These are phyloP conservation scores for Chlorella sp. DNA, from an alignment of 139 green algal genomes.

Conservation along the genomic window DNA sequence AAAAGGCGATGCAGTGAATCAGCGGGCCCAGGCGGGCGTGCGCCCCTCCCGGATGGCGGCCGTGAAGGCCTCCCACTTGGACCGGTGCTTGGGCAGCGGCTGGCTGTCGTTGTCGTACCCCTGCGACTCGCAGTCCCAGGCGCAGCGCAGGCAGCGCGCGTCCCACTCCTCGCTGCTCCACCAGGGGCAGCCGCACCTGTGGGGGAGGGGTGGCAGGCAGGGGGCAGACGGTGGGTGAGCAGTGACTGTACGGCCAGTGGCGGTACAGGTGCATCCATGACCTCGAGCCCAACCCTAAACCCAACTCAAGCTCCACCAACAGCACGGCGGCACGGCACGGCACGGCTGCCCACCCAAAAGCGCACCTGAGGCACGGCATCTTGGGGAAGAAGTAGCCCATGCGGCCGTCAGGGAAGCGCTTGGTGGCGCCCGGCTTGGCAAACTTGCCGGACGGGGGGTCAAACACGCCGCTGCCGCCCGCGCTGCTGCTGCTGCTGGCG, in stretches of 20 bases:
- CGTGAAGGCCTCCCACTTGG: constrained; percentile 58
- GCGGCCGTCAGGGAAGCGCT: constrained; percentile 19
- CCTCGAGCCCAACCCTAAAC: background rate
- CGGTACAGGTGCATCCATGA: too few species aligned
- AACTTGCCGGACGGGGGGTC: constrained; percentile 58
- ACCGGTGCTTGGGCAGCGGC: constrained; percentile 62
- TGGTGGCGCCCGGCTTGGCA: constrained; percentile 46
- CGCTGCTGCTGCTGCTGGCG: background rate
- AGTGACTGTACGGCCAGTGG: background rate
- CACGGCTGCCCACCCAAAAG: background rate
- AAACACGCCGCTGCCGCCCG: constrained; percentile 2
- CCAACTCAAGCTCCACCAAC: background rate
- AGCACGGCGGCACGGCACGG: background rate
- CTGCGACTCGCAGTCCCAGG: constrained; percentile 72
- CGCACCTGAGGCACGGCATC: constrained; percentile 49
- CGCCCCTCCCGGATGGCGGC: constrained; percentile 54
- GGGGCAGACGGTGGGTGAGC: background rate
- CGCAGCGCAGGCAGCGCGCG: constrained; percentile 69
- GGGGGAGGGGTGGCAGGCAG: constrained; percentile 50
- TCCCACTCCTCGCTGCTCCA: constrained; percentile 88
- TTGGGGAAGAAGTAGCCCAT: constrained; percentile 50
- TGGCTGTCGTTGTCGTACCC: constrained; percentile 85
- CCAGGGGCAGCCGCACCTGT: constrained; percentile 83
- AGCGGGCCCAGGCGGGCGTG: constrained; percentile 49
- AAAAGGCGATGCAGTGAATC: too few species aligned